These are phyloP conservation scores for Geotrichum restrictum DNA, from an alignment of 1,139 yeast genomes.

Conservation along the genomic window DNA sequence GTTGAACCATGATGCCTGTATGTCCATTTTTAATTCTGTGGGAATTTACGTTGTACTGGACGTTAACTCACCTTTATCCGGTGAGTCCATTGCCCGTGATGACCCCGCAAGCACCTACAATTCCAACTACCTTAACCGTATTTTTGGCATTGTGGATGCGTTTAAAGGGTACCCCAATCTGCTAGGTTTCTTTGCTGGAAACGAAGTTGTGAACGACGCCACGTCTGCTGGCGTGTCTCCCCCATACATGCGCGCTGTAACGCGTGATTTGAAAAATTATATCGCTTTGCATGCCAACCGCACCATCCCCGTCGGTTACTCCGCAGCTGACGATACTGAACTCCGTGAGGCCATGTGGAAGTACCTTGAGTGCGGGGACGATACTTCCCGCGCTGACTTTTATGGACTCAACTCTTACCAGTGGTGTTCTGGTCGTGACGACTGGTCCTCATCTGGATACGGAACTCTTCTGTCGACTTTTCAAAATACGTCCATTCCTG, in stretches of 20 bases:
- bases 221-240: constrained; percentile 54
- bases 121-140: constrained; percentile 62
- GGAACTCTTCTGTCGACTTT: constrained; percentile 53
- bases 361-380: constrained; percentile 73
- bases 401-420: constrained; percentile 94
- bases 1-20: constrained; percentile 81
- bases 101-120: constrained; percentile 88
- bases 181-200: constrained; percentile 90
- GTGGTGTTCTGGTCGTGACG: constrained; percentile 74
- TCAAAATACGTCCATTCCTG: constrained; percentile 66
- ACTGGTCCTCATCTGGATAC: constrained; percentile 67
- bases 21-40: constrained; percentile 85
- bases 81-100: constrained; percentile 76
- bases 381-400: constrained; percentile 69
- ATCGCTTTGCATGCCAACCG: constrained; percentile 58
- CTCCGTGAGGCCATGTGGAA: constrained; percentile 73
- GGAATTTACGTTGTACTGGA: constrained; percentile 89
- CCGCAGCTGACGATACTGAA: constrained; percentile 87
- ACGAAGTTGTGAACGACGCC: constrained; percentile 81
- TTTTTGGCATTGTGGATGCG: constrained; percentile 75
- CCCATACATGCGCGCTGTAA: constrained; percentile 65
- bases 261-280: constrained; percentile 75
- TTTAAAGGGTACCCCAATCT: constrained; percentile 84
- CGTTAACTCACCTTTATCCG: constrained; percentile 78
- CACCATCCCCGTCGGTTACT: constrained; percentile 83